Evolutionary conservation across 805 yeast genomes (phyloP).

Genomic region (Diddensiella caesifluorescens): DNA sequence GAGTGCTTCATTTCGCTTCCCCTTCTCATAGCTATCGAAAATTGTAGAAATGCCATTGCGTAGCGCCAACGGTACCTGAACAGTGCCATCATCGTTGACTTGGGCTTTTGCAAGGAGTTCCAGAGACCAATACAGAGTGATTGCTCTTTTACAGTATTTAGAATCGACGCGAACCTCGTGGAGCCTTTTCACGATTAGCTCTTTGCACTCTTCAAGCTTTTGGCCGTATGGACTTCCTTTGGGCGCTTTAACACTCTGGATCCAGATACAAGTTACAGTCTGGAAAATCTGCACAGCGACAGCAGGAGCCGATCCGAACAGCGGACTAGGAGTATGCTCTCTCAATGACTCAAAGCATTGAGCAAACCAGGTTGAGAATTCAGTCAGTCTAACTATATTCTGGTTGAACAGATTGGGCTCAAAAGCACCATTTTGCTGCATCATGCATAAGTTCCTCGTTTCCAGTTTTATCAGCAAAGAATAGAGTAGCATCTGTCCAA

Average conservation of each 20-base stretch:
- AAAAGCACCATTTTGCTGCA: background rate
- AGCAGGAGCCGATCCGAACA: slow-evolving; percentile 1
- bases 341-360: background rate
- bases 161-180: slow-evolving; percentile 2
- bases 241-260: background rate
- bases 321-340: slow-evolving; percentile 1
- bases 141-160: background rate
- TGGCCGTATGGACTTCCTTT: background rate
- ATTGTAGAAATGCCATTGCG: slow-evolving; percentile 2
- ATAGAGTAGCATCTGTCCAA: slow-evolving; percentile 2
- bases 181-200: background rate
- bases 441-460: slow-evolving; percentile 1
- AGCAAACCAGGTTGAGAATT: background rate
- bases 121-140: background rate
- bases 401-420: background rate
- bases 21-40: background rate
- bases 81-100: background rate
- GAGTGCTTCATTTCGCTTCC: background rate
- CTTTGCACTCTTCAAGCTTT: slow-evolving; percentile 3
- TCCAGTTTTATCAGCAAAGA: slow-evolving; percentile 2
- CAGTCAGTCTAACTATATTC: background rate
- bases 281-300: slow-evolving; percentile 1
- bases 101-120: slow-evolving; percentile 5
- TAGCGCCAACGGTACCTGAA: slow-evolving; percentile 5
- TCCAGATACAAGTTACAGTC: slow-evolving; percentile 5